These are phyloP conservation scores for Fraxinus cuspidata DNA, from an alignment of 257 asterid species.

Conservation along the genomic window DNA sequence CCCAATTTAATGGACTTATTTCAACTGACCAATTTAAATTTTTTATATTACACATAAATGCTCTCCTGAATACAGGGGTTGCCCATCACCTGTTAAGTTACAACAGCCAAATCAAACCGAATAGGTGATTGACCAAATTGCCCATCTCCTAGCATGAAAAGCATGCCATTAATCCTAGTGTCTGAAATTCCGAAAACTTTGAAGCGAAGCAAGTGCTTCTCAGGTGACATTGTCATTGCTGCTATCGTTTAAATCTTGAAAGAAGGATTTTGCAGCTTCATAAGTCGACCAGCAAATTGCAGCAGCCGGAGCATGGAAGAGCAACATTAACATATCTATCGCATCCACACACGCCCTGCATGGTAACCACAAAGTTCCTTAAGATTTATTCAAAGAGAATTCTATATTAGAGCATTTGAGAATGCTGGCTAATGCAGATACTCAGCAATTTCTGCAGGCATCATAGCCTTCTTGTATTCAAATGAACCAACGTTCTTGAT, in stretches of 20 bases:
- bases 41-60: slow-evolving; percentile 11
- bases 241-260: slow-evolving; percentile 51
- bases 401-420: no score
- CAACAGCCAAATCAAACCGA: slow-evolving; percentile 15
- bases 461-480: no score
- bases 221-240: slow-evolving; percentile 36
- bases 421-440: background rate
- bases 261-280: slow-evolving; percentile 85
- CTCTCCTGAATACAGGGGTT: slow-evolving; percentile 6
- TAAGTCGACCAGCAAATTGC: slow-evolving; percentile 99
- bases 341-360: slow-evolving; percentile 96
- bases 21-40: slow-evolving; percentile 9
- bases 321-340: slow-evolving; percentile 83
- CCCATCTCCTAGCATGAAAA: background rate
- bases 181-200: slow-evolving; percentile 23
- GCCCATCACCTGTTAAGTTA: slow-evolving; percentile 24
- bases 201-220: slow-evolving; percentile 12
- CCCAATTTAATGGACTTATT: slow-evolving; percentile 19
- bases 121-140: slow-evolving; percentile 1
- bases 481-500: no score
- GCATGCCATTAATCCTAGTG: slow-evolving; percentile 7
- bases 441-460: no score
- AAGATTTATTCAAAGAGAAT: no score
- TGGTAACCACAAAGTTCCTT: background rate
- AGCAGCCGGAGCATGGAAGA: slow-evolving; percentile 99